Evolutionary conservation across 257 asterid species (phyloP).

Genomic region (Plantago major): DNA sequence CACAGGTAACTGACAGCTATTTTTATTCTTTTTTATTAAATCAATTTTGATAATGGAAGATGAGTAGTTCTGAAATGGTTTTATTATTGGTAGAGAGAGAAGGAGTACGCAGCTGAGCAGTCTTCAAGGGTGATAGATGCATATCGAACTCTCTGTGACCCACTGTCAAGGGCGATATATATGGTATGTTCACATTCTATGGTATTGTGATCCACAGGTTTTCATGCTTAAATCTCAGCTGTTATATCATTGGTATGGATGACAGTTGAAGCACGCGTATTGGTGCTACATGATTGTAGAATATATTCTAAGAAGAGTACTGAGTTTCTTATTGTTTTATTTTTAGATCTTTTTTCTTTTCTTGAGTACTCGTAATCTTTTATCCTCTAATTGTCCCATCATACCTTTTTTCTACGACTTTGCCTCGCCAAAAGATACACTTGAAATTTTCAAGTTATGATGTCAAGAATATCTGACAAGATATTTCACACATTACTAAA

Average conservation of each 20-base stretch:
- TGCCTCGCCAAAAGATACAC: not conserved
- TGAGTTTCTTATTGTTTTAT: conserved; percentile 5
- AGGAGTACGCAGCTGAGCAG: conserved; percentile 91
- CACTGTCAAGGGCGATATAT: conserved; percentile 73
- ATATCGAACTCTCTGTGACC: conserved; percentile 73
- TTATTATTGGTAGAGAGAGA: conserved; percentile 56
- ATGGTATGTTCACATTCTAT: conserved; percentile 43
- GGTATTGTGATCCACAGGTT: conserved; percentile 1
- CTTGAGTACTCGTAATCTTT: conserved; percentile 5
- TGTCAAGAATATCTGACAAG: conserved; percentile 1
- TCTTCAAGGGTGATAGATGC: conserved; percentile 90
- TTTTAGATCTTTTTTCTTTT: not conserved
- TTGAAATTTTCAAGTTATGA: conserved; percentile 14
- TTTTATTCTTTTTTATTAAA: conserved; percentile 4
- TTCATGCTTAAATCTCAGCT: conserved; percentile 17
- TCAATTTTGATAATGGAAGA: not conserved
- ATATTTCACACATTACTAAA: conserved; percentile 5
- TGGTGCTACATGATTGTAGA: no score
- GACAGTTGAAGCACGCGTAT: not conserved
- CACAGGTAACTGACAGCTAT: conserved; percentile 44
- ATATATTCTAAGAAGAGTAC: not conserved
- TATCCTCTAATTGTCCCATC: not conserved
- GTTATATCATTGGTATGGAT: not conserved
- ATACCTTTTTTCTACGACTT: conserved; percentile 1
- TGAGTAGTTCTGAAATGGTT: conserved; percentile 5